phyloP scores from a whole-genome alignment of 2,329 filamentous ascomycete species.

The Juglanconis oblonga region DNA sequence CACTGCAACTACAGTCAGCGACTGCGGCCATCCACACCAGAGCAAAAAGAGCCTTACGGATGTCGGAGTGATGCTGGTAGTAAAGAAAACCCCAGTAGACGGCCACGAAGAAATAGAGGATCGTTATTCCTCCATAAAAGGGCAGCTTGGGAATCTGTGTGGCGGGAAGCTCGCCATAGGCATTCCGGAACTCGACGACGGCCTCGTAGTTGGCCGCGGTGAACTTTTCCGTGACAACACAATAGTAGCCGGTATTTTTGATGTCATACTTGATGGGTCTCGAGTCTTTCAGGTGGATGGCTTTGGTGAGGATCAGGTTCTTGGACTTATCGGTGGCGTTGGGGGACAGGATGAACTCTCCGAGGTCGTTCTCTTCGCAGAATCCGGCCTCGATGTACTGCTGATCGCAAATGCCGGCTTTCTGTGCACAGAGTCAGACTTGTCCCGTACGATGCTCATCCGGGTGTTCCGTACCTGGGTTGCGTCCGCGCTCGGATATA shows the following conservation, averaged over 20 bases:
- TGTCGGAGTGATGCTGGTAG: conserved; percentile 89
- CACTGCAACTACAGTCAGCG: conserved; percentile 50
- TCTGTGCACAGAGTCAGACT: conserved; percentile 34
- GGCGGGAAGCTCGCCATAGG: conserved; percentile 91
- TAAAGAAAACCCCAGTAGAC: conserved; percentile 94
- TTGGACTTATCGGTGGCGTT: conserved; percentile 71
- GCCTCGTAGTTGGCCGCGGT: conserved; percentile 69
- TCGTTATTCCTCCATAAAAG: conserved; percentile 92
- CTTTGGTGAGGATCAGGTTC: conserved; percentile 72
- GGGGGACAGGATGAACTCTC: conserved; percentile 76
- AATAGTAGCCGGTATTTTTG: conserved; percentile 93
- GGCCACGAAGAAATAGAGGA: conserved; percentile 85
- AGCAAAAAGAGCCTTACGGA: conserved; percentile 52
- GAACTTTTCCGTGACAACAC: conserved; percentile 75
- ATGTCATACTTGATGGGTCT: conserved; percentile 76
- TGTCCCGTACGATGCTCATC: background rate
- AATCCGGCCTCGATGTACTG: conserved; percentile 64
- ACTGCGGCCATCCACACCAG: background rate
- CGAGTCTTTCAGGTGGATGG: conserved; percentile 76
- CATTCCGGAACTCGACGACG: conserved; percentile 88
- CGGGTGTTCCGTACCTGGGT: conserved; percentile 44
- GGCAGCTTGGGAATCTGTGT: conserved; percentile 96
- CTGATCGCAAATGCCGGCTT: conserved; percentile 68
- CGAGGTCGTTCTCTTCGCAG: conserved; percentile 76
- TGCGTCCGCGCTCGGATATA: conserved; percentile 53